Base-by-base conservation (phyloP, 106 monocot species). In the Dioscorea zingiberensis region DNA sequence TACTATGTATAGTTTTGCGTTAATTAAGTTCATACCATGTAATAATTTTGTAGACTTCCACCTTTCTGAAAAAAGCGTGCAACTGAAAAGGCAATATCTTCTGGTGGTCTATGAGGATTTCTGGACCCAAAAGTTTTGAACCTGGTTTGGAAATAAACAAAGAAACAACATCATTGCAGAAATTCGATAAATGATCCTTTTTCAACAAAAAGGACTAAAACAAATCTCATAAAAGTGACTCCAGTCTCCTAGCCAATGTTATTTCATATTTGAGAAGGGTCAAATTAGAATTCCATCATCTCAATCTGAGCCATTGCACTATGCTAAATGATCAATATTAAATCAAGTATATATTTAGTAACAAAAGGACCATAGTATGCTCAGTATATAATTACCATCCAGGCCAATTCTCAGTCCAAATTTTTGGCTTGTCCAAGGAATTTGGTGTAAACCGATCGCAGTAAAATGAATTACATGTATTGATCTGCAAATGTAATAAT, bases 331-430 rank as follows among this genome's bases (percentile, higher is more conserved):
- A 38, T 38, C 38, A 38, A 38, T 38, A 38, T 6, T 38, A 10
- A 23, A 46, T 1, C 15, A 38, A 15, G 13, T 24, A n/a, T 7
- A n/a, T 13, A 51, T 18, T 18, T 51, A 51, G 14, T 55, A 62
- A 54, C 44, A 19, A 7, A 55, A 44, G 51, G 4, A 51, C 15
- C 15, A 19, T 51, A 15, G 15, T 51, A 19, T 19, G 51, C 2
- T 18, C 51, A 57, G 56, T 21, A 27, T 32, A 21, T 15, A 27
- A 60, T 79, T 87, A 95, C 95, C 95, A 91, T 65, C 95, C 95
- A 70, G 95, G 87, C 95, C 95, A 95, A 71, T 95, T 91, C 61
- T 95, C 95, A 47, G 95, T 95, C 95, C 95, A 95, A 59, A 95
- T 49, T 70, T 91, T 95, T 70, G 95, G 95, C 71, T 95, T 95